phyloP scores from a whole-genome alignment of 2,329 filamentous ascomycete genomes.

The Penicillium sp. region DNA sequence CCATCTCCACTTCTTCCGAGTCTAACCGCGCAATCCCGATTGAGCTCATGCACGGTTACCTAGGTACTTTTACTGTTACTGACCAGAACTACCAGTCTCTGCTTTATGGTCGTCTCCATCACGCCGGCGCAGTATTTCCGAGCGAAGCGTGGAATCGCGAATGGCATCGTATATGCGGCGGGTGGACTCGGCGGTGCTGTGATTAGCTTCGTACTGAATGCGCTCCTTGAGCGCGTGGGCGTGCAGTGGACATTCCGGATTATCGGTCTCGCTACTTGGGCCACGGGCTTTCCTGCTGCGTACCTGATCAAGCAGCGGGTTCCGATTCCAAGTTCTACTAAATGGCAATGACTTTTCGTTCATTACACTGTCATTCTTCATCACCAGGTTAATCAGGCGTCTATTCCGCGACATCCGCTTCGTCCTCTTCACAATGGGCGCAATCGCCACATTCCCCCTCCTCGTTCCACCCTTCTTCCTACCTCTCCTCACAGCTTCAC shows the following conservation, averaged over 20 bases:
- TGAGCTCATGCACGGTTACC: too few relatives aligned
- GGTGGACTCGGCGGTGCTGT: slow-evolving; percentile 57
- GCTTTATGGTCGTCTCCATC: slow-evolving; percentile 48
- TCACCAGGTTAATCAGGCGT: too few relatives aligned
- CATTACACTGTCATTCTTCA: too few relatives aligned
- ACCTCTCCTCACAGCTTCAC: slow-evolving; percentile 54
- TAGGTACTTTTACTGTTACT: too few relatives aligned
- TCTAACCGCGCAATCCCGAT: background rate
- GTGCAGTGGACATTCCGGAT: slow-evolving; percentile 36
- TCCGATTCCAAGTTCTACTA: too few relatives aligned
- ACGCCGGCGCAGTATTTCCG: slow-evolving; percentile 56
- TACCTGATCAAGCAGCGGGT: slow-evolving; percentile 46
- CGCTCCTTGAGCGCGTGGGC: slow-evolving; percentile 41
- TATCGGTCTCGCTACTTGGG: slow-evolving; percentile 52
- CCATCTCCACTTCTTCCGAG: background rate
- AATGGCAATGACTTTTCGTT: too few relatives aligned
- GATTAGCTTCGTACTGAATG: slow-evolving; percentile 51
- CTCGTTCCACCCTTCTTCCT: slow-evolving; percentile 62
- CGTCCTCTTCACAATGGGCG: slow-evolving; percentile 52
- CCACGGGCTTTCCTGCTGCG: slow-evolving; percentile 56
- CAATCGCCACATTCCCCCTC: slow-evolving; percentile 58
- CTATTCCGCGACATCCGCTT: slow-evolving; percentile 55
- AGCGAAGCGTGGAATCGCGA: slow-evolving; percentile 54
- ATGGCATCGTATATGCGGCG: slow-evolving; percentile 43
- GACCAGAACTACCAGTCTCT: slow-evolving; percentile 26